phyloP scores from a whole-genome alignment of 768 basidiomycete genomes.

The Mycena leptocephala region DNA sequence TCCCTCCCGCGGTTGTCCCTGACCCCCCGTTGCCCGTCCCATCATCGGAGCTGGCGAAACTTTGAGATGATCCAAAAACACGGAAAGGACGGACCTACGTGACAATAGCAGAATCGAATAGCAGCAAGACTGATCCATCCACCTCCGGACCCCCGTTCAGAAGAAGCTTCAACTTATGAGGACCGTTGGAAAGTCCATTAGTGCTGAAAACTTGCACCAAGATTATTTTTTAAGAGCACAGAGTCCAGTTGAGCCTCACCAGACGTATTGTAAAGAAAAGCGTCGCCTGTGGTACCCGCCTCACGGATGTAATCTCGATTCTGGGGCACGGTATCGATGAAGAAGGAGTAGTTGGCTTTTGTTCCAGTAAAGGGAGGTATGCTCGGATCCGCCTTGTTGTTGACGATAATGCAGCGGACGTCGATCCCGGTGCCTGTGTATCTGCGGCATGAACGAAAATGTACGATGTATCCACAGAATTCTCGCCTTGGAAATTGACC shows the following conservation, averaged over 20 bases:
- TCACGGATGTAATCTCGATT: constrained; percentile 6
- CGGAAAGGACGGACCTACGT: not conserved
- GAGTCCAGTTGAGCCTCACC: not conserved
- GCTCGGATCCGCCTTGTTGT: not conserved
- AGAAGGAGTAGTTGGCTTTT: constrained; percentile 19
- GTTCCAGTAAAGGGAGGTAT: constrained; percentile 24
- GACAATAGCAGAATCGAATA: constrained; percentile 22
- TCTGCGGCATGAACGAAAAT: not conserved
- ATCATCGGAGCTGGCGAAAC: not conserved
- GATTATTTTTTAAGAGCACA: not conserved
- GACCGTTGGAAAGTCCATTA: not conserved
- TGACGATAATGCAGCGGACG: constrained; percentile 14
- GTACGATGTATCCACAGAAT: not conserved
- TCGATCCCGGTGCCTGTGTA: constrained; percentile 18
- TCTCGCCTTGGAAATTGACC: constrained; percentile 10
- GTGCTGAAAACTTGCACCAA: constrained; percentile 5
- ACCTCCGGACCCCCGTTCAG: constrained; percentile 13
- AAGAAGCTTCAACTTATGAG: constrained; percentile 3
- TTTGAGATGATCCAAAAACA: not conserved
- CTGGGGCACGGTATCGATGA: constrained; percentile 7
- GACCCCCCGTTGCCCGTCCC: not conserved
- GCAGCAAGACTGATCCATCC: constrained; percentile 4
- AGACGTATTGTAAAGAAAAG: constrained; percentile 19
- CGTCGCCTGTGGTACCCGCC: constrained; percentile 16
- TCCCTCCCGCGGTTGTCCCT: not conserved